Evolutionary conservation across 805 yeast genomes (phyloP).

Genomic region (Pichia sporocuriosa): DNA sequence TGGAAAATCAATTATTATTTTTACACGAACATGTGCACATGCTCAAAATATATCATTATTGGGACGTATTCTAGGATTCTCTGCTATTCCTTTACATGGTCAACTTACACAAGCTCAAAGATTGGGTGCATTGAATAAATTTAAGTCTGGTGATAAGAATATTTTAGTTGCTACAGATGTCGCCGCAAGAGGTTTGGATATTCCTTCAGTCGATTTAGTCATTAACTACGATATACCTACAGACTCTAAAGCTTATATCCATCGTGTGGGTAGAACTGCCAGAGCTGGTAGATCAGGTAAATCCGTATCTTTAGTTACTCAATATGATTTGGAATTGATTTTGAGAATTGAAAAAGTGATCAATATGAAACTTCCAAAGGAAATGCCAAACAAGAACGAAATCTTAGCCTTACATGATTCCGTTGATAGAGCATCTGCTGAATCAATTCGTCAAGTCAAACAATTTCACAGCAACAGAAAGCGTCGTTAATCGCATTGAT

Average conservation of each 20-base stretch:
- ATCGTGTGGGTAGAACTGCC: slow-evolving; percentile 97
- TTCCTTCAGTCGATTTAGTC: slow-evolving; percentile 86
- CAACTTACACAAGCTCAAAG: slow-evolving; percentile 82
- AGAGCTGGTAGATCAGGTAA: slow-evolving; percentile 89
- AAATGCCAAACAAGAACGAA: slow-evolving; percentile 67
- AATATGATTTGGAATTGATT: slow-evolving; percentile 86
- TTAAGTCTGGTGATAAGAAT: slow-evolving; percentile 62
- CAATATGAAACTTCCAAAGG: slow-evolving; percentile 77
- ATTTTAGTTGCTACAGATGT: slow-evolving; percentile 83
- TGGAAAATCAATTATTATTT: slow-evolving; percentile 84
- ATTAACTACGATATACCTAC: slow-evolving; percentile 91
- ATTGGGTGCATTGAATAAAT: slow-evolving; percentile 72
- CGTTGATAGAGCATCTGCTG: slow-evolving; percentile 87
- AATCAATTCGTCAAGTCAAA: slow-evolving; percentile 76
- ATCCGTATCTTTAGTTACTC: slow-evolving; percentile 84
- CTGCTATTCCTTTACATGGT: slow-evolving; percentile 91
- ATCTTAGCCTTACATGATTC: slow-evolving; percentile 74
- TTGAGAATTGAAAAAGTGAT: slow-evolving; percentile 84
- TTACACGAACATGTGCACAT: slow-evolving; percentile 92
- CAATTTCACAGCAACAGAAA: slow-evolving; percentile 41
- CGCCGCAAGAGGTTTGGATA: slow-evolving; percentile 95
- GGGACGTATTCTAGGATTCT: slow-evolving; percentile 74
- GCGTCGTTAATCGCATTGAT: slow-evolving; percentile 2
- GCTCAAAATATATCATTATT: slow-evolving; percentile 84
- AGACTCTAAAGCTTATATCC: slow-evolving; percentile 93